phyloP scores from a whole-genome alignment of 495 filamentous ascomycete genomes.

The Talaromyces borbonicus region DNA sequence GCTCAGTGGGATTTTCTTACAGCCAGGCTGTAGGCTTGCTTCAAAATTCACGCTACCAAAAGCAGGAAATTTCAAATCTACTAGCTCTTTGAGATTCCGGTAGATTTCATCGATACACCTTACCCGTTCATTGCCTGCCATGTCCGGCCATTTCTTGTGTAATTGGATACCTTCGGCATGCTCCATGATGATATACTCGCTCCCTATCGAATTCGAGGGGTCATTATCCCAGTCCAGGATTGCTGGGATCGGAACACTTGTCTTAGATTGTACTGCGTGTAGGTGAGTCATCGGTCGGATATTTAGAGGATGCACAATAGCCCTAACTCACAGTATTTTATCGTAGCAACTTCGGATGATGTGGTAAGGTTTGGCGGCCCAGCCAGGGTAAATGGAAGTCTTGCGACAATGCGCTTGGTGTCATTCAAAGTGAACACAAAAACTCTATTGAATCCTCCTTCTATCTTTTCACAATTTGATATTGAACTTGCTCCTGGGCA shows the following conservation, averaged over 20 bases:
- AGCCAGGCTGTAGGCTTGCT: constrained; percentile 8
- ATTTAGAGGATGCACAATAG: not conserved
- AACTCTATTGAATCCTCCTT: constrained; percentile 35
- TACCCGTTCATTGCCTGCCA: constrained; percentile 24
- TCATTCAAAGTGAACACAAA: constrained; percentile 32
- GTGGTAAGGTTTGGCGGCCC: constrained; percentile 27
- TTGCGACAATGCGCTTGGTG: constrained; percentile 23
- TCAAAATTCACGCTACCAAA: constrained; percentile 32
- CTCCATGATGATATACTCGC: constrained; percentile 39
- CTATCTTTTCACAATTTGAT: constrained; percentile 23
- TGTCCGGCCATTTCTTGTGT: constrained; percentile 26
- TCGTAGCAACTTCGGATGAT: constrained; percentile 38
- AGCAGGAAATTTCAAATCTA: constrained; percentile 26
- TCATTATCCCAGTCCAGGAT: constrained; percentile 32
- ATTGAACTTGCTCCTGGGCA: constrained; percentile 18
- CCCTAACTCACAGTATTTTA: constrained; percentile 29
- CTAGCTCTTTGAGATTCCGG: constrained; percentile 21
- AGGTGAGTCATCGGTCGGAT: constrained; percentile 6
- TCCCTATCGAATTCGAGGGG: constrained; percentile 23
- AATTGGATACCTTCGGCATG: constrained; percentile 27
- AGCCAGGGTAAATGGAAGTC: constrained; percentile 25
- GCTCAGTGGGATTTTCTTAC: constrained; percentile 16
- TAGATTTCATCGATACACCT: constrained; percentile 25
- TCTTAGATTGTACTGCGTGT: constrained; percentile 24
- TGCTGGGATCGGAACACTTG: constrained; percentile 29